Evolutionary conservation across 805 yeast species (phyloP).

Genomic region (Brettanomyces sp.): DNA sequence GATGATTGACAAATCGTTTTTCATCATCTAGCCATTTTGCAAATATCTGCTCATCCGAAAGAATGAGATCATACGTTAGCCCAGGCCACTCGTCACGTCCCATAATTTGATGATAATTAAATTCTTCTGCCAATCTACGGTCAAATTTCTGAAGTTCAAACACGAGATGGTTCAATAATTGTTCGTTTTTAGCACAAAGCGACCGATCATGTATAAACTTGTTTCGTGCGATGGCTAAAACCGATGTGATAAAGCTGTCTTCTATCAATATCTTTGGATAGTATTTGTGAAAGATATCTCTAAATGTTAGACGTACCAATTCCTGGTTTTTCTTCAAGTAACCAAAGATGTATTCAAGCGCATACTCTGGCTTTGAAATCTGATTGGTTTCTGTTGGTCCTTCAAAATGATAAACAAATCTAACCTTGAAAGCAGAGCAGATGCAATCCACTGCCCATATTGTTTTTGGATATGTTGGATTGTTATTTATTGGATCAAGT

Average conservation of each 20-base stretch:
- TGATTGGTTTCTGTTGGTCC: conserved; percentile 50
- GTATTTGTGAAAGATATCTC: conserved; percentile 16
- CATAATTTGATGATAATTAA: conserved; percentile 23
- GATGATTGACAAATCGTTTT: conserved; percentile 35
- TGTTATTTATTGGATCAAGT: conserved; percentile 18
- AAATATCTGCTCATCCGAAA: conserved; percentile 22
- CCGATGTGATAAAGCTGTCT: conserved; percentile 34
- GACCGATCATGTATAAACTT: conserved; percentile 29
- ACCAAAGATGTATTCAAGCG: conserved; percentile 39
- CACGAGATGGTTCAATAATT: conserved; percentile 48
- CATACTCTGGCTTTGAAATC: conserved; percentile 66
- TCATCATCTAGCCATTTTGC: conserved; percentile 48
- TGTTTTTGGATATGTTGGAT: conserved; percentile 29
- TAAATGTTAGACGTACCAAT: conserved; percentile 23
- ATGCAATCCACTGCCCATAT: conserved; percentile 45
- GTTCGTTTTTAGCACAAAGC: conserved; percentile 24
- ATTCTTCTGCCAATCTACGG: conserved; percentile 30
- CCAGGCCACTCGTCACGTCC: conserved; percentile 16
- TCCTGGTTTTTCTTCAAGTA: conserved; percentile 26
- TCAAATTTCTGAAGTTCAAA: conserved; percentile 53
- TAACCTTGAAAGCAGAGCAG: conserved; percentile 33
- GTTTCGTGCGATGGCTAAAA: conserved; percentile 36
- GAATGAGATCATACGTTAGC: conserved; percentile 21
- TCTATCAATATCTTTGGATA: conserved; percentile 15
- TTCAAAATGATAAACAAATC: conserved; percentile 56